Percentiles rank a stretch among this genome's conserved stretches.
Conservation (phyloP, 208 protist species). For the Trypanosoma brucei region DNA sequence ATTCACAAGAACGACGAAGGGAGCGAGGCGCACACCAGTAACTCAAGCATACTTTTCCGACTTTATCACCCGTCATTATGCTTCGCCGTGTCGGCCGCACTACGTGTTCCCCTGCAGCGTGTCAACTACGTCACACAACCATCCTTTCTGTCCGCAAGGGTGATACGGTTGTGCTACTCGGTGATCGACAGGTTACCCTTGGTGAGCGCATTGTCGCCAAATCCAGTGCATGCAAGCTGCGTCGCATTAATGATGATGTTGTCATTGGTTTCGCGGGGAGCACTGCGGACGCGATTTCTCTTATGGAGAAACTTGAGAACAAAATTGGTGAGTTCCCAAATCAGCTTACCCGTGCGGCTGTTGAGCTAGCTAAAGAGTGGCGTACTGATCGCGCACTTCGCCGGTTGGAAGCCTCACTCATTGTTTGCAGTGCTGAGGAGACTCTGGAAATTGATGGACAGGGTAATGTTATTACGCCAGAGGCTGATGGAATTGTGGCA, state of each 20-base stretch:
- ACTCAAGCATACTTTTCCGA: background rate
- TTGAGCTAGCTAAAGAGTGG: slow-evolving; percentile 95
- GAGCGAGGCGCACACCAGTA: too few species aligned
- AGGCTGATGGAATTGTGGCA: slow-evolving; percentile 91
- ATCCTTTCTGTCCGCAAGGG: slow-evolving; percentile 92
- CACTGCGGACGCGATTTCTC: slow-evolving; percentile 93
- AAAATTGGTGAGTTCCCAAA: slow-evolving; percentile 92
- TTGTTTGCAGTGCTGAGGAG: slow-evolving; percentile 88
- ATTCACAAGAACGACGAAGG: too few species aligned
- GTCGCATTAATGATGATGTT: slow-evolving; percentile 73
- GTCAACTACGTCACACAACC: slow-evolving; percentile 85
- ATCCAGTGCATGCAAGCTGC: slow-evolving; percentile 81
- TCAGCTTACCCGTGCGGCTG: slow-evolving; percentile 89
- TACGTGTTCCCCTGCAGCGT: slow-evolving; percentile 22
- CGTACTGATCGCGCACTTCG: slow-evolving; percentile 92
- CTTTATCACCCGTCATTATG: slow-evolving; percentile 6
- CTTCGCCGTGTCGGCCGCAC: slow-evolving; percentile 40
- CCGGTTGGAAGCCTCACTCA: slow-evolving; percentile 91
- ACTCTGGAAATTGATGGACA: slow-evolving; percentile 93
- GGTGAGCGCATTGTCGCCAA: slow-evolving; percentile 91
- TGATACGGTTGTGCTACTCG: slow-evolving; percentile 90
- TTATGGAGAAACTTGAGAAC: slow-evolving; percentile 94
- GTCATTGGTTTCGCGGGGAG: slow-evolving; percentile 92
- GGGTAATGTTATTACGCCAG: slow-evolving; percentile 94
- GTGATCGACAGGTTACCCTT: slow-evolving; percentile 93